Evolutionary conservation across 371 early-diverging fungal genomes (phyloP).

Genomic region (Mucor mucedo): DNA sequence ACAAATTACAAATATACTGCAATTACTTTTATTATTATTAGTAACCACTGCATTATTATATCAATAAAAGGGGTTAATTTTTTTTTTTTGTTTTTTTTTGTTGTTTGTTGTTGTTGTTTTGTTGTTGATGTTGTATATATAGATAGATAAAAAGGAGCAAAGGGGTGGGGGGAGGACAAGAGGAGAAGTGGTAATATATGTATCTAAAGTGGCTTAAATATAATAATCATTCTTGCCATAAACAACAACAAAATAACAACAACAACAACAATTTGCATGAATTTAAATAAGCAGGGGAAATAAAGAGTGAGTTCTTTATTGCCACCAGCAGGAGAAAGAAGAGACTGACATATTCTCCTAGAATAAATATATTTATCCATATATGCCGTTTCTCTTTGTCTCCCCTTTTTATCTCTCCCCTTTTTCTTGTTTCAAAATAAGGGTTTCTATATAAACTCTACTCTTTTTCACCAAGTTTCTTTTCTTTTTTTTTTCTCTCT

Average conservation of each 20-base stretch:
- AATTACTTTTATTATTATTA: not conserved
- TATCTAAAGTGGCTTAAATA: slow-evolving; percentile 1
- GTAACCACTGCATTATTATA: slow-evolving; percentile 6
- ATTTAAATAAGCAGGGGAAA: slow-evolving; percentile 24
- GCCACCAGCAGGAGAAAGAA: slow-evolving; percentile 4
- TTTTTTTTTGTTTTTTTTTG: not conserved
- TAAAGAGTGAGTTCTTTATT: slow-evolving; percentile 3
- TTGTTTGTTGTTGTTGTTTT: not conserved
- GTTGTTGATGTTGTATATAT: not conserved
- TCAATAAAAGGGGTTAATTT: not conserved
- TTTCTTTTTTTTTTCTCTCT: slow-evolving; percentile 1
- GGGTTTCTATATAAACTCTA: not conserved
- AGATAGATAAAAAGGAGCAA: too few relatives aligned
- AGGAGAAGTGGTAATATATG: not conserved
- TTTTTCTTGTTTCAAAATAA: slow-evolving; percentile 4
- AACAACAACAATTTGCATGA: slow-evolving; percentile 17
- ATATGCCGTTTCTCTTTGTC: not conserved
- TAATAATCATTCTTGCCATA: slow-evolving; percentile 1
- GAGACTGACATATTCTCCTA: slow-evolving; percentile 5
- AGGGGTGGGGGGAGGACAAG: too few relatives aligned
- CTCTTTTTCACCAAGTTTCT: not conserved
- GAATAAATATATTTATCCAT: not conserved
- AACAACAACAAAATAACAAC: slow-evolving; percentile 12
- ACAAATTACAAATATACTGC: not conserved
- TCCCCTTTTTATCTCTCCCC: slow-evolving; percentile 5